Base-by-base conservation (phyloP, 2,329 filamentous ascomycete species). In the Botryosphaeria agaves region DNA sequence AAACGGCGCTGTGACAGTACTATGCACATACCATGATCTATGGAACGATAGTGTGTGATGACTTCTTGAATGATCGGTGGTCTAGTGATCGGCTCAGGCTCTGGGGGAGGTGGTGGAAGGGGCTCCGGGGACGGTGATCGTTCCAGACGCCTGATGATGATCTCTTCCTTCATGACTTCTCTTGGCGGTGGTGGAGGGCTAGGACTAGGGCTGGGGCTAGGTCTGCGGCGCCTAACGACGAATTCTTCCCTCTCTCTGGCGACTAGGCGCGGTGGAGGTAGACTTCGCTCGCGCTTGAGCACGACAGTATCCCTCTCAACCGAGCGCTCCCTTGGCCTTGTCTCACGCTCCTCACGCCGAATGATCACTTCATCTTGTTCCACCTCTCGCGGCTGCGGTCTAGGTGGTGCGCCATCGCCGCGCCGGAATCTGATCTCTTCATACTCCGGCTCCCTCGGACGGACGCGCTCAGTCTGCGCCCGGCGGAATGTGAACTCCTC, bases 61-160 rank as follows among this genome's bases (percentile, higher is more conserved):
- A 92, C 74, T 48, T 93, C 81, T 45, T 87, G 73, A 53, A 87
- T 80, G 41, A 92, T 82, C 1, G 76, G 78, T 19, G 83, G 83
- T 14, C 76, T 74, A 25, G 72, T 68, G 43, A 89, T 75, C 26
- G 78, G 64, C 38, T 67, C 66, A 18, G 71, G 72, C 26, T 66
- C 63, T 28, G 57, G 57, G 19, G 57, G 52, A 21, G 56, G 55
- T 23, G 55, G 56, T 26, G 59, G 58, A 17, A 51, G 48, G 6
- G 58, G 55, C 28, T 56, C 51, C 29, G 70, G 69, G 14, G 68
- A 65, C 3, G 64, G 61, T 14, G 63, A 49, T 17, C 47, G 40
- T 41, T 61, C 57, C 33, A 53, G 53, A 27, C 55, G 54, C 26
- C 59, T 51, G 36, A 64, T 63, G 43, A 63, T 59, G 45, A 59